A percentile compares a stretch with the other conserved stretches of the same genome.
Evolutionary conservation across 768 basidiomycete species (phyloP).

Genomic region (Pulveroboletus sp.): DNA sequence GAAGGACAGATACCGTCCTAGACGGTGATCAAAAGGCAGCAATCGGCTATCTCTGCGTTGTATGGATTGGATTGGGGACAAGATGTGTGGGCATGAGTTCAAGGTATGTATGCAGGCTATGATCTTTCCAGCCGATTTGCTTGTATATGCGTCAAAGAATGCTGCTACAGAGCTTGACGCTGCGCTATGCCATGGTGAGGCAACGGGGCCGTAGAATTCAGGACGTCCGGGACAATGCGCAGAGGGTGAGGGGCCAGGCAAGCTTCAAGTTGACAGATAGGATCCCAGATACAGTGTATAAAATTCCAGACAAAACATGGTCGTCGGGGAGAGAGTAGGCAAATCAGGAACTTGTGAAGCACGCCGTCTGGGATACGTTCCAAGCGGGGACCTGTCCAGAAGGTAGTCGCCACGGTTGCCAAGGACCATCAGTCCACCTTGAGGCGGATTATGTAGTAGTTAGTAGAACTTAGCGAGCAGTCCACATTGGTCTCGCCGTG

Average conservation of each 20-base stretch:
- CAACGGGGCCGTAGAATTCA: conserved; percentile 9
- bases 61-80: conserved; percentile 5
- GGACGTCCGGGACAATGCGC: conserved; percentile 7
- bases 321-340: background rate
- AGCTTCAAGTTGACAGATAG: background rate
- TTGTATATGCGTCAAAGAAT: background rate
- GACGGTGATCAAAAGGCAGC: background rate
- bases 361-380: conserved; percentile 12
- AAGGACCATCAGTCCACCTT: no score
- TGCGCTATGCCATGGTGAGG: conserved; percentile 14
- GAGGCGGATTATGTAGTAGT: no score
- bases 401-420: no score
- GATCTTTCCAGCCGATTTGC: background rate
- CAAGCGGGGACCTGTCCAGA: conserved; percentile 4
- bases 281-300: background rate
- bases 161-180: conserved; percentile 1
- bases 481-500: no score
- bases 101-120: background rate
- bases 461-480: no score
- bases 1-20: conserved; percentile 1
- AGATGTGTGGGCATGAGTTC: conserved; percentile 2
- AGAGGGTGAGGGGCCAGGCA: background rate
- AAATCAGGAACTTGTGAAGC: conserved; percentile 10
- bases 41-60: background rate
- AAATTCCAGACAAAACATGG: background rate